These are phyloP conservation scores for Exophiala sideris DNA, from an alignment of 2,329 filamentous ascomycete species.

Conservation along the genomic window DNA sequence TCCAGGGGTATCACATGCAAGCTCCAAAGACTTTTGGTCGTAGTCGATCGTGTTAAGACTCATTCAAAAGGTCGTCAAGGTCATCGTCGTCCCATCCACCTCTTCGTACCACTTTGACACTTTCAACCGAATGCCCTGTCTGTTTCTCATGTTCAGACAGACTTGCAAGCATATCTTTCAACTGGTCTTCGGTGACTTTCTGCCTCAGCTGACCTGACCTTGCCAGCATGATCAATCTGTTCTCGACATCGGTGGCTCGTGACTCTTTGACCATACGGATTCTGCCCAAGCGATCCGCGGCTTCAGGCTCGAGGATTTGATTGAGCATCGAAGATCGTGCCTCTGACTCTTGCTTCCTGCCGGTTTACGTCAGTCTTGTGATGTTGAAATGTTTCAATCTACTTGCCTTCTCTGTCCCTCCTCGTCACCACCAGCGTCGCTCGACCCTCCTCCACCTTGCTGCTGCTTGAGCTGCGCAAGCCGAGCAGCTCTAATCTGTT, in stretches of 20 bases:
- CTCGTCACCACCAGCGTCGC: conserved; percentile 51
- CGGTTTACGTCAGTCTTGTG: conserved; percentile 11
- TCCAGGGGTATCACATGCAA: conserved; percentile 22
- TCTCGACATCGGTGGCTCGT: conserved; percentile 85
- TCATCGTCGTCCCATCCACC: conserved; percentile 83
- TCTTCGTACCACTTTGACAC: conserved; percentile 80
- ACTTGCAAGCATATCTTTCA: conserved; percentile 78
- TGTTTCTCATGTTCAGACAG: conserved; percentile 48
- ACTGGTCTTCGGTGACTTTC: conserved; percentile 87
- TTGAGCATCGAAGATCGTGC: conserved; percentile 73
- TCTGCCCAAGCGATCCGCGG: conserved; percentile 85
- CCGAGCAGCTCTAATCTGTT: conserved; percentile 82
- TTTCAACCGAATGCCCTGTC: conserved; percentile 64
- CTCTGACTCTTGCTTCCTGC: conserved; percentile 55
- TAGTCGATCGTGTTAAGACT: conserved; percentile 15
- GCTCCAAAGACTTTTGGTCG: neutral
- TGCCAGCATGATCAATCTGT: conserved; percentile 87
- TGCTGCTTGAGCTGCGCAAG: conserved; percentile 86
- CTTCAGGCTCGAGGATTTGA: conserved; percentile 93
- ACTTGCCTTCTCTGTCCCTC: conserved; percentile 65
- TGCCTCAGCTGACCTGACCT: conserved; percentile 78
- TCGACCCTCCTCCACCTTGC: conserved; percentile 52
- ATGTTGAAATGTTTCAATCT: conserved; percentile 15
- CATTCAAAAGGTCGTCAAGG: conserved; percentile 27
- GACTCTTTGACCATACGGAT: conserved; percentile 95